Conservation (phyloP, 108 stramenopile species). For the Skeletonema menzelii region DNA sequence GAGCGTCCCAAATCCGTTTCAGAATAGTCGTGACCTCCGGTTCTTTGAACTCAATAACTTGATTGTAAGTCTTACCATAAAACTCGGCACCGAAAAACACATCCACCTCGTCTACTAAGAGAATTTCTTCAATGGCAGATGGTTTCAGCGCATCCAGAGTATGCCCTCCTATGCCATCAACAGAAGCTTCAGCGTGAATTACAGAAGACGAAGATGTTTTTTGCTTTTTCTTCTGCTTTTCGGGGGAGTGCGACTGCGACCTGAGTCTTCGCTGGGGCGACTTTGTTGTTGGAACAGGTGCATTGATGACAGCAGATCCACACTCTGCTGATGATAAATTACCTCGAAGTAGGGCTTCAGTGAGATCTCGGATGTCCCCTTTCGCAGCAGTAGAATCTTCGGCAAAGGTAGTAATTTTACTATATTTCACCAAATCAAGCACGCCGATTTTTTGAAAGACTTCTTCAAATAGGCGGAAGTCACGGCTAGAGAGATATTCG, state of each 20-base stretch:
- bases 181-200: not conserved
- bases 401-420: slow-evolving; percentile 60
- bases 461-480: slow-evolving; percentile 52
- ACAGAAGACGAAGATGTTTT: not conserved
- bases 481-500: slow-evolving; percentile 58
- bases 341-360: slow-evolving; percentile 44
- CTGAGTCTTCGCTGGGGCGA: not conserved
- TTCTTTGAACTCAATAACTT: slow-evolving; percentile 51
- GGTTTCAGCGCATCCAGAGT: not conserved
- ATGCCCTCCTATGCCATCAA: not conserved
- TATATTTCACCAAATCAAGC: slow-evolving; percentile 43
- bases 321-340: not conserved
- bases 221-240: slow-evolving; percentile 3
- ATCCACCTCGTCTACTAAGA: slow-evolving; percentile 68
- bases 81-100: slow-evolving; percentile 70
- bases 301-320: not conserved
- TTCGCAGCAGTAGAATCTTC: slow-evolving; percentile 60
- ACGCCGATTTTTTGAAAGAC: slow-evolving; percentile 51
- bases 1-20: slow-evolving; percentile 46
- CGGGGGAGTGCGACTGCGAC: not conserved
- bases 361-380: slow-evolving; percentile 57
- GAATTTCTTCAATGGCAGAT: slow-evolving; percentile 26
- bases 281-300: slow-evolving; percentile 2
- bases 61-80: slow-evolving; percentile 71
- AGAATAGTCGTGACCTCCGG: slow-evolving; percentile 52